Evolutionary conservation across 2,329 filamentous ascomycete species (phyloP).

Genomic region (Cryphonectria parasitica): DNA sequence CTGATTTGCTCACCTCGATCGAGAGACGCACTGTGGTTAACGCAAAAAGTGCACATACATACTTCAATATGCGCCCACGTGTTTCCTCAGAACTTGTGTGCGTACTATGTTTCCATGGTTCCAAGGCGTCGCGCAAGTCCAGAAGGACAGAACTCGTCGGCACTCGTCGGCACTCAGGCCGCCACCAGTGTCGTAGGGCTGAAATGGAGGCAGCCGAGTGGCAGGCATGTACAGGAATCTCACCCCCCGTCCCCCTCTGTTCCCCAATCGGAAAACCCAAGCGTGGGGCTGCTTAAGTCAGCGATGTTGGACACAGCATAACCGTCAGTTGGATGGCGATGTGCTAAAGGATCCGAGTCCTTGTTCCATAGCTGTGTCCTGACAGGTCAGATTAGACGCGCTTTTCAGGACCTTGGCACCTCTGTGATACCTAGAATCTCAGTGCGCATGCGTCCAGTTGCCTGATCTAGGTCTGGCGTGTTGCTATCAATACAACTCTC

Average conservation of each 20-base stretch:
- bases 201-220: conserved; percentile 17
- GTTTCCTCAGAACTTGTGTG: background rate
- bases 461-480: background rate
- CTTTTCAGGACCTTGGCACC: background rate
- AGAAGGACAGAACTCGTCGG: background rate
- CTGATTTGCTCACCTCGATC: background rate
- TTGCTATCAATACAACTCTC: background rate
- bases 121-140: background rate
- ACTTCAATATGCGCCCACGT: background rate
- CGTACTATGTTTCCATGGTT: background rate
- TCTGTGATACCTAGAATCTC: background rate
- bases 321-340: conserved; percentile 24
- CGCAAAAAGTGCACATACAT: background rate
- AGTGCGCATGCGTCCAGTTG: background rate
- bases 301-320: conserved; percentile 15
- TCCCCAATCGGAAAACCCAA: background rate
- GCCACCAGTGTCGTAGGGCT: conserved; percentile 25
- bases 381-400: conserved; percentile 15
- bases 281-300: conserved; percentile 18
- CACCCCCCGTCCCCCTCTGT: background rate
- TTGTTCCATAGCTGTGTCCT: conserved; percentile 12
- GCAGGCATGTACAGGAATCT: conserved; percentile 18
- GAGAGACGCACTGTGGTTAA: background rate
- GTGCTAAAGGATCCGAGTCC: conserved; percentile 18
- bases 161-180: background rate